Evolutionary conservation across 1,284 basidiomycete genomes (phyloP), one percentile per base, ranked within the genome.

Genomic region (Moniliella sp.): DNA sequence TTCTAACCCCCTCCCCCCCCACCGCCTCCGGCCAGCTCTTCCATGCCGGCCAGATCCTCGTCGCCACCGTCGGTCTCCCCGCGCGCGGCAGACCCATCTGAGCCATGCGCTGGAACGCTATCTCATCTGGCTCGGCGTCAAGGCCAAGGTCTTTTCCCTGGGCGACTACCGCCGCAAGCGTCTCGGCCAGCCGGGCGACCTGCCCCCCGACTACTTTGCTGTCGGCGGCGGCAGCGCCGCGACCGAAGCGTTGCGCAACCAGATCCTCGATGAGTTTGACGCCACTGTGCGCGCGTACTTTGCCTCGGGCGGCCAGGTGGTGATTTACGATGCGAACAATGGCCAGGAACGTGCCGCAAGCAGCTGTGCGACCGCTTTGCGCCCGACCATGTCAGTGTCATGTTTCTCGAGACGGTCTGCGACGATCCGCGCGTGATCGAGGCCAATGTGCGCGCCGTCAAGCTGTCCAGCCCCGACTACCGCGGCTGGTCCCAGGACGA

Each of bases 271-370:
- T 2, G 80, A 76, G 11, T 78, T 91, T 44, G 83, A 94, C 62
- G 69, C 78, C 52, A 67, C 76, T 33, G 83, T 97, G 28, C 76
- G 74, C 71, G 74, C 83, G 40, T 91, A 78, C 62, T 97, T 91
- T 64, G 69, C 73, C 42, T 34, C 42, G n/a, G 64, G 67, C 2
- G 86, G 86, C 0, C 88, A 99, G 61, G 86, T 97, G 10, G 82
- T 88, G 18, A 86, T 99, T 40, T 97, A 94, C 64, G 88, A 99
- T 58, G 88, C 88, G n/a, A 97, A 97, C 44, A 94, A 97, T 52
- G 83, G 1, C 75, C 73, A 7, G 66, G 68, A 28, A 68, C 67
- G 27, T 69, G 70, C 23, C 67, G 88, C 31, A 71, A 76, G 41
- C 66, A 65, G 11, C 64, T 91, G 21, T 74, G 76, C 2, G 74